phyloP scores from a whole-genome alignment of 2,329 filamentous ascomycete genomes.

The Sordariomycetes sp. region DNA sequence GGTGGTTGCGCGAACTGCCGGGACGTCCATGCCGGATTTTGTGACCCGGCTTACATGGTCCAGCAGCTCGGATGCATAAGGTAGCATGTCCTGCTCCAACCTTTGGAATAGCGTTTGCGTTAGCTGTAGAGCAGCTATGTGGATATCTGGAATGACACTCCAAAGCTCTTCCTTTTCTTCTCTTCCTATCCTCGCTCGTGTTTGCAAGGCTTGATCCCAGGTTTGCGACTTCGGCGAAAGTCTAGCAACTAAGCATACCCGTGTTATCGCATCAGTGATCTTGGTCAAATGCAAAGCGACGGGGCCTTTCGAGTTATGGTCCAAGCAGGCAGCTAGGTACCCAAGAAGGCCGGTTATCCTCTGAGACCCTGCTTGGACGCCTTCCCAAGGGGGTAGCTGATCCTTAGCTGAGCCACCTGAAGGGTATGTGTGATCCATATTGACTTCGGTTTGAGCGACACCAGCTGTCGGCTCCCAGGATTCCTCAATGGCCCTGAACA shows the following conservation, averaged over 20 bases:
- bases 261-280: constrained; percentile 58
- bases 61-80: constrained; percentile 54
- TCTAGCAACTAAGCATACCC: constrained; percentile 58
- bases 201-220: constrained; percentile 43
- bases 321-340: constrained; percentile 55
- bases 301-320: constrained; percentile 51
- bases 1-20: constrained; percentile 45
- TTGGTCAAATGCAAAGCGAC: constrained; percentile 60
- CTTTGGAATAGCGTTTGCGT: constrained; percentile 47
- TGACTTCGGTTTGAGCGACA: constrained; percentile 30
- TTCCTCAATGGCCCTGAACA: constrained; percentile 73
- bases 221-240: constrained; percentile 37
- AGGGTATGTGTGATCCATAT: constrained; percentile 34
- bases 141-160: constrained; percentile 62
- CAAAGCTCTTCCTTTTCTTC: constrained; percentile 79
- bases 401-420: constrained; percentile 36
- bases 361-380: constrained; percentile 64
- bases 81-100: constrained; percentile 45
- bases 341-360: constrained; percentile 58
- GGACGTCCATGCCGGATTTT: constrained; percentile 41
- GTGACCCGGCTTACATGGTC: constrained; percentile 69
- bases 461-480: constrained; percentile 65
- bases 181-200: constrained; percentile 63
- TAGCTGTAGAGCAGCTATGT: constrained; percentile 60
- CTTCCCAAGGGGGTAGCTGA: constrained; percentile 61